Evolutionary conservation across 192 early-diverging fungal species (phyloP).

Genomic region (Podila epigama): DNA sequence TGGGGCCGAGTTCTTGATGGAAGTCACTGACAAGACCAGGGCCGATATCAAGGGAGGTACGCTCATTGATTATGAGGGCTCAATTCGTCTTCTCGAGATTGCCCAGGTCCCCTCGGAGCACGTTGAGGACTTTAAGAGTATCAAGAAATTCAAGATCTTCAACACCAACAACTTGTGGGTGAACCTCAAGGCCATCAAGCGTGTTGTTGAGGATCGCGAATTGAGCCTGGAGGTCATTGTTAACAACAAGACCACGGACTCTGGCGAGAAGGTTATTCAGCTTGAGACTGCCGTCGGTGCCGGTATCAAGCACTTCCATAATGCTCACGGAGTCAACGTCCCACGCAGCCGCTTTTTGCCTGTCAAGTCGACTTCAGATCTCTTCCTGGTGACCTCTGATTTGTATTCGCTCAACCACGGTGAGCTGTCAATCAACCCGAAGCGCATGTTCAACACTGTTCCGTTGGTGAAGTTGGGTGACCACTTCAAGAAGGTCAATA

Average conservation of each 20-base stretch:
- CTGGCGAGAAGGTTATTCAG: slow-evolving; percentile 96
- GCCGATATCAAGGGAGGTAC: slow-evolving; percentile 99
- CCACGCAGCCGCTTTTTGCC: slow-evolving; percentile 97
- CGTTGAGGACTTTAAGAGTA: slow-evolving; percentile 97
- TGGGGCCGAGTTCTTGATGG: slow-evolving; percentile 96
- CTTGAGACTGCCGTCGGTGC: slow-evolving; percentile 99
- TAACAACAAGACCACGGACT: slow-evolving; percentile 94
- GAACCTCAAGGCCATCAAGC: slow-evolving; percentile 85
- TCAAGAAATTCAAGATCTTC: slow-evolving; percentile 99
- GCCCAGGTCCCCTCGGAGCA: slow-evolving; percentile 98
- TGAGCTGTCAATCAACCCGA: slow-evolving; percentile 89
- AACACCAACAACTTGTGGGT: slow-evolving; percentile 97
- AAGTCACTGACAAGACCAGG: slow-evolving; percentile 99
- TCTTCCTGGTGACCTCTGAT: slow-evolving; percentile 97
- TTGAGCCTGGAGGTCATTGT: slow-evolving; percentile 95
- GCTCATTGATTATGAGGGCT: slow-evolving; percentile 97
- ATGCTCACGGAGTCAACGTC: slow-evolving; percentile 97
- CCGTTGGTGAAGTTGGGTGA: slow-evolving; percentile 98
- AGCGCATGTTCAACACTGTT: slow-evolving; percentile 91
- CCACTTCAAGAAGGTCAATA: slow-evolving; percentile 95
- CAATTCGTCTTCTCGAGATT: slow-evolving; percentile 93
- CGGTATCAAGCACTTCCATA: slow-evolving; percentile 96
- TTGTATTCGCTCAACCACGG: slow-evolving; percentile 94
- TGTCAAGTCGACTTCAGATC: slow-evolving; percentile 96
- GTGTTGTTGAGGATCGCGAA: slow-evolving; percentile 75